Evolutionary conservation across 768 basidiomycete species (phyloP), one percentile per base, ranked within the genome.

Genomic region (Cyathus striatus): DNA sequence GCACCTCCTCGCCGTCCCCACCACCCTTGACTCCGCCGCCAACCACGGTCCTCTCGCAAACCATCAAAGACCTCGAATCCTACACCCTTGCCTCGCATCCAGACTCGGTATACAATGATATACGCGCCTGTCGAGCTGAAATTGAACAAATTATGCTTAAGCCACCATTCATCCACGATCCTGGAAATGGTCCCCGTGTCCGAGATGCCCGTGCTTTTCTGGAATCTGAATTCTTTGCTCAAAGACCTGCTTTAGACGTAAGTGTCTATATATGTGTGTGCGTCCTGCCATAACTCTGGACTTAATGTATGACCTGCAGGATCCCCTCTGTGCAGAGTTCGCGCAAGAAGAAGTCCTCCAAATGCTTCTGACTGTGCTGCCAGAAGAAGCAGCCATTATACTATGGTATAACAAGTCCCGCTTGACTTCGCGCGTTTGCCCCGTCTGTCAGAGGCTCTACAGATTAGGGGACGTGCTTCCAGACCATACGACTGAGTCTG

Each of bases 401-500:
- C 51, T 90, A 10, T 90, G 87, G 87, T 90, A 90, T 54, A 91
- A 91, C 68, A 88, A 88, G 63, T 88, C 84, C 55, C 76, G 89
- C 2, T 60, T 72, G 4, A 73, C 69, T 7, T 75, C 80, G 42
- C 79, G 89, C 21, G 73, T 90, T 40, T 91, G 89, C 52, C 88
- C 89, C 2, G 76, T 85, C 1, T 91, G 89, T 54, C 77, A 80
- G 57, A 65, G 88, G 13, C 60, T 89, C 23, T 91, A 89, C 55
- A 69, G 65, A 4, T 61, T 90, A 0, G 86, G 86, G 1, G 88
- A 91, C 39, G 57, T 66, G 1, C 67, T 89, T 1, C 72, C 75
- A 3, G 73, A 79, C 20, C 72, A 73, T 18, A 46, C 68, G 14
- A 51, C 52, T 5, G 58, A 59, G 6, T 52, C 59, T 48, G 47